Conservation (phyloP, 208 protist genomes). For the Trichomonas gallinae region DNA sequence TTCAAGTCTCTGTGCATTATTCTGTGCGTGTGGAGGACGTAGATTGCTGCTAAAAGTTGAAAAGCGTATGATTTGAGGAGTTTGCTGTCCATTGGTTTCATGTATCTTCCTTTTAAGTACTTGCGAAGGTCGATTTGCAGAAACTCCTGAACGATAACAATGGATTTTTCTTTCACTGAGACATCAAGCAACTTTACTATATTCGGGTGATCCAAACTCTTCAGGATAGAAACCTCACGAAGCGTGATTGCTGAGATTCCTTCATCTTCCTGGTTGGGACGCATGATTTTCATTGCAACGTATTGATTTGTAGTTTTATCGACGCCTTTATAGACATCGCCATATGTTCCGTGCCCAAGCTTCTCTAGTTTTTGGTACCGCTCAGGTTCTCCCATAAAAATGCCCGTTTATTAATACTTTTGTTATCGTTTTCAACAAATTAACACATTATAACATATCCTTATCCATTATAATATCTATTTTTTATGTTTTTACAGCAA, state of each 20-base stretch:
- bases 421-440: too few relatives aligned
- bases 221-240: background rate
- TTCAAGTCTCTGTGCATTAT: slow-evolving; percentile 52
- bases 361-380: background rate
- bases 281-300: slow-evolving; percentile 14
- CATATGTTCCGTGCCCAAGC: slow-evolving; percentile 19
- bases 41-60: slow-evolving; percentile 30
- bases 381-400: background rate
- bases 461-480: too few relatives aligned
- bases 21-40: slow-evolving; percentile 34
- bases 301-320: background rate
- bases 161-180: background rate
- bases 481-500: too few relatives aligned
- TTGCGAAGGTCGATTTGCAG: background rate
- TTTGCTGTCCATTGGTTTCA: background rate
- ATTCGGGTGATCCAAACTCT: background rate
- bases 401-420: background rate
- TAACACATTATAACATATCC: too few relatives aligned
- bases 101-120: background rate
- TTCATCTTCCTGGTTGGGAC: background rate
- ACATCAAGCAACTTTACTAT: background rate
- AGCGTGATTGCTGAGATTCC: background rate
- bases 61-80: background rate
- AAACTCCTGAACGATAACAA: background rate
- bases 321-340: background rate